These are phyloP conservation scores for Penicillium sp. DNA, from an alignment of 2,329 filamentous ascomycete genomes.

Conservation along the genomic window DNA sequence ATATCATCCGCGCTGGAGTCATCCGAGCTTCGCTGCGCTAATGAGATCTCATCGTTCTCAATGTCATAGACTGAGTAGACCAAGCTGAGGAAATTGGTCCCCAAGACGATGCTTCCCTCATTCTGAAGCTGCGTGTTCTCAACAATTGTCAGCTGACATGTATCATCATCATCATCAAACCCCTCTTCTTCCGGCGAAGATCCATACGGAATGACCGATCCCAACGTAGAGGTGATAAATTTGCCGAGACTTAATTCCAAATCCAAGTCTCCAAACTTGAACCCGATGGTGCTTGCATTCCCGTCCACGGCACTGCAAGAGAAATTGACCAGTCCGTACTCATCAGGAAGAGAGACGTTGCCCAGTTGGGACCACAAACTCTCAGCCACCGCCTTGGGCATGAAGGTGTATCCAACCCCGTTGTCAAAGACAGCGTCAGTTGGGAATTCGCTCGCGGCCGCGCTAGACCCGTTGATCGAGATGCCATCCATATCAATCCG, in stretches of 20 bases:
- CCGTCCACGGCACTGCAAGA: background rate
- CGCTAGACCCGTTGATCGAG: conserved; percentile 3
- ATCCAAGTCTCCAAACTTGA: conserved; percentile 7
- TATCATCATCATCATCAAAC: background rate
- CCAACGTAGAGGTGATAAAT: conserved; percentile 1
- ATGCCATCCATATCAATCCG: conserved; percentile 9
- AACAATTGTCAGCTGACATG: background rate
- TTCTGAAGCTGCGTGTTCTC: background rate
- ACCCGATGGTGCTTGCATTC: conserved; percentile 2
- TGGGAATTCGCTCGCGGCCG: background rate
- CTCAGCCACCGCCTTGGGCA: conserved; percentile 6
- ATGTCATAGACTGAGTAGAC: conserved; percentile 14
- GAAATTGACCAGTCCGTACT: conserved; percentile 4
- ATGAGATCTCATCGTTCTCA: conserved; percentile 12
- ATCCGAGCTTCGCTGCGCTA: background rate
- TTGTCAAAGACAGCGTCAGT: conserved; percentile 5
- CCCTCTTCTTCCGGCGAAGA: too few species aligned
- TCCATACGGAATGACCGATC: background rate
- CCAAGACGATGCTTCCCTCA: conserved; percentile 2
- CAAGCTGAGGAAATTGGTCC: conserved; percentile 4
- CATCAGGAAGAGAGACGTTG: background rate
- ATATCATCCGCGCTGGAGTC: background rate
- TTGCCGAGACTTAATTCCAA: background rate
- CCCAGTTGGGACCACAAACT: conserved; percentile 1
- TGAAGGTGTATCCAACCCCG: background rate